Evolutionary conservation across 192 early-diverging fungal species (phyloP).

Genomic region (Coemansia sp.): DNA sequence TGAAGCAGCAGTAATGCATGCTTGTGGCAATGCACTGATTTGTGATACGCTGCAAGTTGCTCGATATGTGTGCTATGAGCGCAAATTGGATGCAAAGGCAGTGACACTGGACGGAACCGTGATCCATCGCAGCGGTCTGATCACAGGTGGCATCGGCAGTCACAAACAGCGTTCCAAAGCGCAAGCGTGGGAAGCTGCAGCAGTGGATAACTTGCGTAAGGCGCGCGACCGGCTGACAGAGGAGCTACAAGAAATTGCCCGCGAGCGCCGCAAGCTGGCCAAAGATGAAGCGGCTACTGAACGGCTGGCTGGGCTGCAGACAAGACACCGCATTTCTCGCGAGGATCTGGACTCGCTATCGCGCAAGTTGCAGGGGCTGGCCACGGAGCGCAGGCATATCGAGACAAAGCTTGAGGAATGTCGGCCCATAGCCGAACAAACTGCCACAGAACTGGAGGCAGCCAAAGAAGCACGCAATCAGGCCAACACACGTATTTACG

Average conservation of each 20-base stretch:
- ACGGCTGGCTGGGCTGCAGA: conserved; percentile 62
- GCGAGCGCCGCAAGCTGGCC: conserved; percentile 64
- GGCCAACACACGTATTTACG: conserved; percentile 51
- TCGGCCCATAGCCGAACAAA: conserved; percentile 19
- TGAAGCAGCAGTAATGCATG: conserved; percentile 84
- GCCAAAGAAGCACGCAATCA: conserved; percentile 43
- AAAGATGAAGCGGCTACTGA: conserved; percentile 61
- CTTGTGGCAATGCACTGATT: conserved; percentile 89
- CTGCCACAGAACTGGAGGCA: conserved; percentile 48
- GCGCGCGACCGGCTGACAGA: conserved; percentile 66
- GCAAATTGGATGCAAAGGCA: conserved; percentile 79
- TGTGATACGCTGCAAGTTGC: conserved; percentile 86
- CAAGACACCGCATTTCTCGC: conserved; percentile 55
- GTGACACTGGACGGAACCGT: conserved; percentile 92
- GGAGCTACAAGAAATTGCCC: conserved; percentile 71
- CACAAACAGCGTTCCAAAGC: conserved; percentile 46
- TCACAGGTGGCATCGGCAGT: conserved; percentile 76
- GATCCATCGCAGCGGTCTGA: conserved; percentile 94
- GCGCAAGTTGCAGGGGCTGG: conserved; percentile 61
- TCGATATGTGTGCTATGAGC: conserved; percentile 80
- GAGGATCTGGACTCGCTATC: conserved; percentile 58
- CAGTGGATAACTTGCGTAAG: conserved; percentile 74
- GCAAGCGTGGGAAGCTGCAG: conserved; percentile 84
- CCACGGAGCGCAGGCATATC: conserved; percentile 59
- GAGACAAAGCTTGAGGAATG: conserved; percentile 32